Base-by-base conservation (phyloP, 2,329 filamentous ascomycete genomes). In the Ophiosphaerella narmari region DNA sequence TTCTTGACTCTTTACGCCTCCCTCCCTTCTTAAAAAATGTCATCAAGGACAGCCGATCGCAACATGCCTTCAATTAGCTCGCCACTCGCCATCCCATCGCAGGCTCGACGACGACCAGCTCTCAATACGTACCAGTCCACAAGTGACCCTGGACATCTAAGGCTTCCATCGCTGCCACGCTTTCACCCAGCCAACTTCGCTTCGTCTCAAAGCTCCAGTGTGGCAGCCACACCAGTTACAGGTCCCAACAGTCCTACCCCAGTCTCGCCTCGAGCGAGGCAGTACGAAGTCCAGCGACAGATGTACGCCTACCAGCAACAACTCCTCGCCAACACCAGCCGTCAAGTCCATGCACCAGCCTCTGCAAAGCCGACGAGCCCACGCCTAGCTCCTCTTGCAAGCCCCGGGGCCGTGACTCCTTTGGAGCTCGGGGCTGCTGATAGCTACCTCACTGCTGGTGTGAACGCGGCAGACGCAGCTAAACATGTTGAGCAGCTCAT, bases 131-230 rank as follows among this genome's bases (percentile, higher is more conserved):
- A 66, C 41, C 70, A 72, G 39, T 69, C 70, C 12, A 71, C 70
- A 38, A 65, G 67, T 36, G 67, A 67, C 26, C 62, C 68, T 41
- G 66, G 63, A 24, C 70, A 73, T 23, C 66, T 80, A 32, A 75
- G 76, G 47, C 66, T 81, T 12, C 77, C 78, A n/a, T 75, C 75
- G 1, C 70, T 82, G 35, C 79, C 79, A 38, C 75, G 77, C 50
- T 81, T 80, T 70, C 79, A 82, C 52, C 79, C 79, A 6, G 78
- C 79, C 54, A 80, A 81, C 65, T 81, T 76, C 60, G 74, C 76
- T 8, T 67, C 67, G 0, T 75, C 73, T 32, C 59, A 71, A 39
- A 64, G 66, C 39, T 72, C 72, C 12, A 78, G 74, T 43, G 50
- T 61, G 11, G 64, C 66, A 43, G 68, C 55, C 32, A 74, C 74